Base-by-base conservation (phyloP, 1,284 basidiomycete species). In the Rhizopogon parksii region DNA sequence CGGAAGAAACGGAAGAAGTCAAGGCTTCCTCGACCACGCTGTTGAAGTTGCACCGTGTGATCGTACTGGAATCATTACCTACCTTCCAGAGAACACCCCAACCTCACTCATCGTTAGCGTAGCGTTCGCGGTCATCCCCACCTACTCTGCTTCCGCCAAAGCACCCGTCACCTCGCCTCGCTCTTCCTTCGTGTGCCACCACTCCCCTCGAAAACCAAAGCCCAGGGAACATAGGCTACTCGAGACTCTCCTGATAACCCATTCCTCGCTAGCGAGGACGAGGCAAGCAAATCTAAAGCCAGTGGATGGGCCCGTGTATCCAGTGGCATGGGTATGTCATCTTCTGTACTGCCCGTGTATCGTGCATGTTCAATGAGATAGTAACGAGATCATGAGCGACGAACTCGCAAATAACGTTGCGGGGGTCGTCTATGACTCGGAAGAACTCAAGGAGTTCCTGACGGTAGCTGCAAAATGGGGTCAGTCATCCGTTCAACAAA, bases 331-430 rank as follows among this genome's bases (percentile, higher is more conserved):
- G 53, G 72, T 66, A 64, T 77, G 79, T 97, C 94, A 98, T 99
- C 78, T 99, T 99, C 74, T 99, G 96, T 49, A 99, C 96, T 24
- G 96, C 96, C 54, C 96, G 85, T 36, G 96, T 99, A 37, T 96
- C 96, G 71, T 99, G 96, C 96, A 99, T 99, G 74, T 99, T 99
- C 61, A 99, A 78, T 40, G 94, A 97, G 67, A 99, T 99, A 63
- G 89, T 93, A 60, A 99, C 96, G 47, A 99, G 79, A 62, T 99
- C 96, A 63, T 93, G 88, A 34, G 94, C 92, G 47, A 99, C 95
- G 19, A 92, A 94, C 69, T 99, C 95, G 70, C 96, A 97, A 55
- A 99, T 96, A 45, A 94, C 79, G 66, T 95, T 95, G 55, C 96
- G 84, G 67, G 99, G 96, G 64, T 99, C 96, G 64, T 99, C 95